Base-by-base conservation (phyloP, 2,329 filamentous ascomycete genomes). In the Aureobasidium sp. region DNA sequence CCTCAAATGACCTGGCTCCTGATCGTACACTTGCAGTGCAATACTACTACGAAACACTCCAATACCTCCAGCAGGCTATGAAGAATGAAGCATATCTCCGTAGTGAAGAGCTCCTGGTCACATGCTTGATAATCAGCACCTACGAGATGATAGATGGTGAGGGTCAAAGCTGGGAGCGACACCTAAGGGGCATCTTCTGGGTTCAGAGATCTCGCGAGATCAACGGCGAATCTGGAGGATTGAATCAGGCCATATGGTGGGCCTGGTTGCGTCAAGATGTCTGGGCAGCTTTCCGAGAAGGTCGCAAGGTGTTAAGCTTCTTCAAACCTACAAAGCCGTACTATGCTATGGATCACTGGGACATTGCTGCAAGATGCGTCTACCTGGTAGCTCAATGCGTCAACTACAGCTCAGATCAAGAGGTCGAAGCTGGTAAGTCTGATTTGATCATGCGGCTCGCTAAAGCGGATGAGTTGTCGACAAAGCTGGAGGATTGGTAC, bases 141-240 rank as follows among this genome's bases (percentile, higher is more conserved):
- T 85, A 84, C 63, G 83, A 85, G 68, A 85, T 85, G 82, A 77
- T 84, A n/a, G 79, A 82, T 59, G 79, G 77, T 2, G 78, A 77
- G 10, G 76, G 77, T 21, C 64, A 78, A 69, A 77, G 75, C 45
- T 85, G 83, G 82, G 79, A 85, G 61, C 71, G 80, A 3, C 83
- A 85, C 64, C 72, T 85, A 0, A 79, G 83, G 63, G 83, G 83
- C 0, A 81, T 84, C 0, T 85, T 85, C 61, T 84, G 81, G 78
- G 84, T 85, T 11, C 79, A 84, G 53, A 72, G 82, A 21, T 82
- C 78, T 0, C 81, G 83, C 54, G 75, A 81, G 40, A 82, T 83
- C 46, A 75, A 84, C 47, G 83, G 81, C 1, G 81, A 81, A 46
- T 79, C 77, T 0, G 77, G 78, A 0, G 80, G 81, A 0, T 70